phyloP scores from a whole-genome alignment of 2,329 filamentous ascomycete genomes.

The Pestalotiopsis fici region DNA sequence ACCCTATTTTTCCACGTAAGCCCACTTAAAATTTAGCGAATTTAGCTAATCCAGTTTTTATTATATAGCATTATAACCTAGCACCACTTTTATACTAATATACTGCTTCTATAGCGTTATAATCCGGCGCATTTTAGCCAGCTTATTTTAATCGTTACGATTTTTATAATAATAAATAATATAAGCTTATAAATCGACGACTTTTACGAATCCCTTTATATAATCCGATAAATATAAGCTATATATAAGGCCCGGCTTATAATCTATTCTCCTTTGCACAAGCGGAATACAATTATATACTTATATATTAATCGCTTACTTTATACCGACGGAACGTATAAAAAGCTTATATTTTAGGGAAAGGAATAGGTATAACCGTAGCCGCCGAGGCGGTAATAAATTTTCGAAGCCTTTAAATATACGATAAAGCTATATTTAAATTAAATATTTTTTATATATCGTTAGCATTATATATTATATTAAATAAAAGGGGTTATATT shows the following conservation, averaged over 20 bases:
- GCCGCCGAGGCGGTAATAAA: background rate
- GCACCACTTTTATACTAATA: background rate
- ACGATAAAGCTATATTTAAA: background rate
- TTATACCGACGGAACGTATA: background rate
- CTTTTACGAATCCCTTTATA: background rate
- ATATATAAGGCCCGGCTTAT: background rate
- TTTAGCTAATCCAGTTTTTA: too few species aligned
- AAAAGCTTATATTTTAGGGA: background rate
- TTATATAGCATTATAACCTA: too few species aligned
- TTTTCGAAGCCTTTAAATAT: background rate
- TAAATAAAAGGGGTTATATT: background rate
- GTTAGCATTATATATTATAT: background rate
- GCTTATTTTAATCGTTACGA: background rate
- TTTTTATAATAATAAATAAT: background rate
- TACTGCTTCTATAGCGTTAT: background rate
- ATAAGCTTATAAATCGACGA: background rate
- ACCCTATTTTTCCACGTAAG: too few species aligned
- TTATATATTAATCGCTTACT: background rate
- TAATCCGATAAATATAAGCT: background rate
- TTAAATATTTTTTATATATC: background rate
- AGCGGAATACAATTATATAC: background rate
- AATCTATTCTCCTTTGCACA: background rate
- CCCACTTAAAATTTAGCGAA: background rate
- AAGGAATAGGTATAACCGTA: background rate
- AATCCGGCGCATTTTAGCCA: background rate